phyloP scores from a whole-genome alignment of 495 filamentous ascomycete species.

The Pseudevernia furfuracea region DNA sequence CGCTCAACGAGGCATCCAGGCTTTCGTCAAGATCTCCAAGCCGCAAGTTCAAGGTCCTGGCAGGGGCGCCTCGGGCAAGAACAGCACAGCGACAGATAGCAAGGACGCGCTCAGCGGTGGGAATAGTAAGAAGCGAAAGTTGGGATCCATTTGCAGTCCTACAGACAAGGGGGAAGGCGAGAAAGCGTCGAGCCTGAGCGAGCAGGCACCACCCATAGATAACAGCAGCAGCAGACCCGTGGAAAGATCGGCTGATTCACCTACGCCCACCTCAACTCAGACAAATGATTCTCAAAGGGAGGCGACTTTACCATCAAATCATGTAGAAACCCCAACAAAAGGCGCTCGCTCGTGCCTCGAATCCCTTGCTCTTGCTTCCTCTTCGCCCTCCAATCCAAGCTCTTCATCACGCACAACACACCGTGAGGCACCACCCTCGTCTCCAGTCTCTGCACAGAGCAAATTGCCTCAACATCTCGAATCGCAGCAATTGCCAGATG shows the following conservation, averaged over 20 bases:
- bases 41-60: constrained; percentile 14
- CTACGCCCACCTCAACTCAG: background rate
- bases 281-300: constrained; percentile 18
- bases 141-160: background rate
- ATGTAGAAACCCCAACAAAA: constrained; percentile 25
- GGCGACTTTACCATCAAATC: background rate
- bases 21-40: constrained; percentile 26
- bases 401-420: background rate
- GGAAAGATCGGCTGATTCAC: background rate
- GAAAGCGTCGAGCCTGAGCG: background rate
- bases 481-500: constrained; percentile 15
- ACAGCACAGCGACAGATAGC: background rate
- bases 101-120: background rate
- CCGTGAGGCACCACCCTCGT: constrained; percentile 20
- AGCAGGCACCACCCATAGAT: background rate
- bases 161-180: background rate
- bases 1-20: constrained; percentile 21
- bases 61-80: constrained; percentile 5
- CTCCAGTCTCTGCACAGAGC: constrained; percentile 5
- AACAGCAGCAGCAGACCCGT: background rate
- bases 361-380: constrained; percentile 21
- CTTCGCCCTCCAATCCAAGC: background rate
- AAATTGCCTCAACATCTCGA: background rate
- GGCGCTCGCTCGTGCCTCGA: constrained; percentile 24
- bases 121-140: constrained; percentile 18